These are phyloP conservation scores for Phytophthora pseudosyringae DNA, from an alignment of 352 stramenopile species.

Conservation along the genomic window DNA sequence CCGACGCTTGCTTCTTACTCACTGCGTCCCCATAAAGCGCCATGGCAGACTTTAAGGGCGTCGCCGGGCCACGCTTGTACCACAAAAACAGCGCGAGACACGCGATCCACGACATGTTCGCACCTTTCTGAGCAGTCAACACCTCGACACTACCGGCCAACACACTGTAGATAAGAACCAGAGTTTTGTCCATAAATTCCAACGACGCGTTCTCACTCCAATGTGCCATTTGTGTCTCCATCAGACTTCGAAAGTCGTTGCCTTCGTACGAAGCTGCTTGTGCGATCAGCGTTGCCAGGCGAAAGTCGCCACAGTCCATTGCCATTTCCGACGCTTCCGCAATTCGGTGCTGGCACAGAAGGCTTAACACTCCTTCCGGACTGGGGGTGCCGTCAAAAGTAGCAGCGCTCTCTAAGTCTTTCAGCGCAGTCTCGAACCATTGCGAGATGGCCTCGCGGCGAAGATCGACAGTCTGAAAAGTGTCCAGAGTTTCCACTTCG, in stretches of 20 bases:
- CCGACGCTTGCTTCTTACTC: slow-evolving; percentile 45
- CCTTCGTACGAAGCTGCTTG: slow-evolving; percentile 63
- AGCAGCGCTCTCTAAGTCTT: slow-evolving; percentile 10
- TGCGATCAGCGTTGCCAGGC: slow-evolving; percentile 67
- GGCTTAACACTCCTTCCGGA: slow-evolving; percentile 40
- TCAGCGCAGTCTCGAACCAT: slow-evolving; percentile 73
- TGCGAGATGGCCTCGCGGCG: slow-evolving; percentile 75
- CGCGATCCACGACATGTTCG: slow-evolving; percentile 58
- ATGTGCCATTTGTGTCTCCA: slow-evolving; percentile 62
- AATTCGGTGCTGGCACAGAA: slow-evolving; percentile 67
- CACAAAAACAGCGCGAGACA: slow-evolving; percentile 74
- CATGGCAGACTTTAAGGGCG: slow-evolving; percentile 55
- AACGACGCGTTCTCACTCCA: slow-evolving; percentile 62
- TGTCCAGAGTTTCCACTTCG: slow-evolving; percentile 71
- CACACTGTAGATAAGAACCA: slow-evolving; percentile 72
- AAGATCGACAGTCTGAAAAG: slow-evolving; percentile 71
- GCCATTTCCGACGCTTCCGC: slow-evolving; percentile 66
- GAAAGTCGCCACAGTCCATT: slow-evolving; percentile 65
- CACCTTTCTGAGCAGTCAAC: slow-evolving; percentile 55
- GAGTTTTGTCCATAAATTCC: slow-evolving; percentile 62
- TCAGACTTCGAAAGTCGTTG: slow-evolving; percentile 52
- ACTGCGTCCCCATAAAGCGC: slow-evolving; percentile 49
- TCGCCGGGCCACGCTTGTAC: slow-evolving; percentile 66
- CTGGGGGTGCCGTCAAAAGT: slow-evolving; percentile 27
- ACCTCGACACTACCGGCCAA: slow-evolving; percentile 68